A percentile compares a stretch with the other conserved stretches of the same genome.
phyloP scores from a whole-genome alignment of 2,329 filamentous ascomycete genomes.

The Ascochyta koolunga region DNA sequence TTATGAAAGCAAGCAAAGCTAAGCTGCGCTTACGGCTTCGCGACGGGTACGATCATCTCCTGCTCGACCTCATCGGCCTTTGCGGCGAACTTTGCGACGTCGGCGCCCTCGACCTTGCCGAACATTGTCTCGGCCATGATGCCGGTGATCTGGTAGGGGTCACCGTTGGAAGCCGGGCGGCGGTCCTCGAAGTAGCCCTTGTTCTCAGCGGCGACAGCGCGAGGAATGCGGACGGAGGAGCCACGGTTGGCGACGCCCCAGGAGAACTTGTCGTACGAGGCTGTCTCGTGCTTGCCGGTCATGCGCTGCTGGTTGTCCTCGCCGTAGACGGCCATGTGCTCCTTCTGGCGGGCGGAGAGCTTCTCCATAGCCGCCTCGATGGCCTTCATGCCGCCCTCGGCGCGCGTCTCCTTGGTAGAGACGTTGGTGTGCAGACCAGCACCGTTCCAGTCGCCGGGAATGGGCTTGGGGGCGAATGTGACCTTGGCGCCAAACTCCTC shows the following conservation, averaged over 20 bases:
- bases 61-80: conserved; percentile 42
- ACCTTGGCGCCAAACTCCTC: conserved; percentile 98
- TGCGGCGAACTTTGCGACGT: conserved; percentile 51
- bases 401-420: conserved; percentile 85
- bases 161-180: conserved; percentile 76
- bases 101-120: conserved; percentile 57
- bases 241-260: conserved; percentile 97
- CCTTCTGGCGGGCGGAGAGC: conserved; percentile 56
- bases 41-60: conserved; percentile 41
- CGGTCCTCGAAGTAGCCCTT: conserved; percentile 89
- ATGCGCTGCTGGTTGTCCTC: conserved; percentile 95
- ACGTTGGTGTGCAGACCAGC: conserved; percentile 94
- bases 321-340: conserved; percentile 85
- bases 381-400: conserved; percentile 90
- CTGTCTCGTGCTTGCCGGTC: conserved; percentile 93
- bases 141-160: conserved; percentile 84
- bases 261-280: conserved; percentile 88
- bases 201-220: conserved; percentile 81
- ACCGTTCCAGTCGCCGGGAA: conserved; percentile 96
- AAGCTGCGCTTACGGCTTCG: conserved; percentile 39
- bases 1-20: no score
- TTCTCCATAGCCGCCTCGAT: conserved; percentile 78
- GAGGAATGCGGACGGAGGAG: conserved; percentile 89
- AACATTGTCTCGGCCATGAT: conserved; percentile 76
- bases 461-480: conserved; percentile 93